Evolutionary conservation across 2,329 filamentous ascomycete genomes (phyloP).

Genomic region (Diaporthe vexans): DNA sequence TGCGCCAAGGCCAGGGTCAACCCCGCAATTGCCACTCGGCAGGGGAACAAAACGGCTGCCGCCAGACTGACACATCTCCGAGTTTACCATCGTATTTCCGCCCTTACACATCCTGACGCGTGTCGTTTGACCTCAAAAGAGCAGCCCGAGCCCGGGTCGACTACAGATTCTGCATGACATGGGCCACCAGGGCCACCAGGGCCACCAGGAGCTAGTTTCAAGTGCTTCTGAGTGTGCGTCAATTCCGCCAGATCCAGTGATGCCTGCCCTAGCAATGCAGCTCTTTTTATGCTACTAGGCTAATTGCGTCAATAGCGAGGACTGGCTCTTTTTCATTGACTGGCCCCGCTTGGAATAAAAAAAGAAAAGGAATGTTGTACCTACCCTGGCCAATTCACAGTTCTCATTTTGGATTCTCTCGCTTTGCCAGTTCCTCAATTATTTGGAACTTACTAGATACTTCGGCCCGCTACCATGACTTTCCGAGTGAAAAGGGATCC

Average conservation of each 20-base stretch:
- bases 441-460: neutral
- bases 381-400: neutral
- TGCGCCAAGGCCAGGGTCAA: neutral
- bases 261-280: neutral
- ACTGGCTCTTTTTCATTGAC: neutral
- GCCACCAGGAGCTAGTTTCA: neutral
- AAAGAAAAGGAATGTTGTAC: neutral
- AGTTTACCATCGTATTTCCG: constrained; percentile 9
- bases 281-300: too few relatives aligned
- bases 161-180: neutral
- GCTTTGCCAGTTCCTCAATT: neutral
- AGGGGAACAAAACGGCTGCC: neutral
- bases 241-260: neutral
- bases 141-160: neutral
- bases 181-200: neutral
- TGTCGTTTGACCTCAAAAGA: neutral
- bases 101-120: neutral
- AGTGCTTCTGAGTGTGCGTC: neutral
- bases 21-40: neutral
- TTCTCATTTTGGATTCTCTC: neutral
- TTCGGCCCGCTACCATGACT: neutral
- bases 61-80: neutral
- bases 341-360: neutral
- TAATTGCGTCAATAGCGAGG: neutral
- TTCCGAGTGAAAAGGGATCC: too few relatives aligned